Evolutionary conservation across 2,329 filamentous ascomycete genomes (phyloP), one percentile per base, ranked within the genome.

Genomic region (Fonsecaea nubica): DNA sequence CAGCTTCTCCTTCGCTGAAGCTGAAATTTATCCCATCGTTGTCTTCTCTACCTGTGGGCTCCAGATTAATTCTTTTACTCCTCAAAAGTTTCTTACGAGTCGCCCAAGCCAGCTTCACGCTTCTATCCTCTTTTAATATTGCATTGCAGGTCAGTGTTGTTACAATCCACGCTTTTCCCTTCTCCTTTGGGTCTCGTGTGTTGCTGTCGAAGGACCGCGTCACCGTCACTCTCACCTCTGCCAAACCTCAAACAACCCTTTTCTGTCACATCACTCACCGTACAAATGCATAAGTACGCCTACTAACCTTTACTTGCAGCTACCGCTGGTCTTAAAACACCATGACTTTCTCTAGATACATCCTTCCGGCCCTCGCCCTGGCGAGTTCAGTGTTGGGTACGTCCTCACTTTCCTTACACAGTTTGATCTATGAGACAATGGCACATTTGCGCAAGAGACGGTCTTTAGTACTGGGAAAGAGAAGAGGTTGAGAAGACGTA

Each of bases 321-420:
- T 62, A 59, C 61, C 60, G 63, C 66, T 64, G 62, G 55, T 65
- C 42, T 62, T 65, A 71, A 66, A 21, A 58, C 71, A 64, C 74
- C 76, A 87, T 87, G 83, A 81, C 80, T 70, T 78, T 85, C 78
- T 75, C 81, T 75, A 86, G 83, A 77, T 83, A 85, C 78, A 78
- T 85, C 72, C 77, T 88, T 69, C 84, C 86, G 67, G 83, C 80
- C 67, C 79, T 88, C 77, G 85, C 85, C 72, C 80, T 83, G 64
- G 81, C 81, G 73, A 80, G 83, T 76, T 73, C 80, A 62, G 86
- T 81, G 68, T 78, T 82, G 72, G 86, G 85, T 82, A 79, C 75
- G 72, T 67, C 36, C 33, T 55, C 38, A 12, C 33, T 52, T 33
- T 4, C 30, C 30, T 12, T 12, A 32, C n/a, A 12, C 10, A 13